These are phyloP conservation scores for Carex parvula DNA, from an alignment of 176 grass and related monocot species.

Conservation along the genomic window DNA sequence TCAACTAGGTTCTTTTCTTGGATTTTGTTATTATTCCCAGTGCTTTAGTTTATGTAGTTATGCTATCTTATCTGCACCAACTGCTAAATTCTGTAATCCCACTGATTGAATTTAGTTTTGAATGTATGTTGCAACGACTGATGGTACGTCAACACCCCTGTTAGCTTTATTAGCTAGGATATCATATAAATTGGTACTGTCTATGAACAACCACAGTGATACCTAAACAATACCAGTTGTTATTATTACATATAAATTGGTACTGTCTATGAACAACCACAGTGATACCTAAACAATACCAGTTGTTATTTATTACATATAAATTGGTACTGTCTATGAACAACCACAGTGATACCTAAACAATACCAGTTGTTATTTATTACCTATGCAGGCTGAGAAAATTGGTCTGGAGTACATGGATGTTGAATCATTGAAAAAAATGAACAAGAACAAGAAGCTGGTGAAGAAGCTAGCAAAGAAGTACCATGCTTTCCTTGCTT, in stretches of 20 bases:
- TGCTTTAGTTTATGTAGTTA: background rate
- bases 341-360: background rate
- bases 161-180: background rate
- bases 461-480: conserved; percentile 95
- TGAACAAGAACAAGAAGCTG: conserved; percentile 97
- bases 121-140: background rate
- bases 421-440: conserved; percentile 81
- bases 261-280: no score
- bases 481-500: conserved; percentile 87
- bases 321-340: background rate
- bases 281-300: no score
- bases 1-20: background rate
- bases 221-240: background rate
- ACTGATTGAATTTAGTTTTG: background rate
- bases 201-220: background rate
- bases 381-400: conserved; percentile 53
- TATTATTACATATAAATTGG: no score
- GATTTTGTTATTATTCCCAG: background rate
- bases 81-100: background rate
- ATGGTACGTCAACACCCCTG: background rate
- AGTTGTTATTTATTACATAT: background rate
- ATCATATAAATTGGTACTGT: background rate
- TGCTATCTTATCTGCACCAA: background rate
- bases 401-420: conserved; percentile 73
- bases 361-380: background rate